phyloP scores from a whole-genome alignment of 768 basidiomycete genomes.

The Kwoniella pini region DNA sequence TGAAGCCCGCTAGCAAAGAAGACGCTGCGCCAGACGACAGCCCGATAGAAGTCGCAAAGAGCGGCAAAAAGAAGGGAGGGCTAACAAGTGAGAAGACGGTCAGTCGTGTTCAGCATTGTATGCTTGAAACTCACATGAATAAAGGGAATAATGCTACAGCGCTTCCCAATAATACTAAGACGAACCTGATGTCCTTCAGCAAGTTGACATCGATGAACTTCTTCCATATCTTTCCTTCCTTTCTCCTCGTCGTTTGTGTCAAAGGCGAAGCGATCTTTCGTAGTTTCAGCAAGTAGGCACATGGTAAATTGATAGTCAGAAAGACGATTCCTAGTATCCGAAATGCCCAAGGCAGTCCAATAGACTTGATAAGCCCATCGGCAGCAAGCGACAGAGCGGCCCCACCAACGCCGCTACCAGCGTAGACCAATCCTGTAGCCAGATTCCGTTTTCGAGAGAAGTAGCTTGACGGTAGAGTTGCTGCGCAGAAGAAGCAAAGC shows the following conservation, averaged over 20 bases:
- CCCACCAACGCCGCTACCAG: constrained; percentile 39
- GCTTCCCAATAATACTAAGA: constrained; percentile 21
- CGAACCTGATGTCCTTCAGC: constrained; percentile 31
- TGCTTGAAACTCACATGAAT: constrained; percentile 21
- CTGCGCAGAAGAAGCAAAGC: constrained; percentile 18
- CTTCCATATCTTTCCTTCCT: neutral
- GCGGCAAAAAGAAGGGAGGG: constrained; percentile 48
- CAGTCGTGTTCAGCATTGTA: neutral
- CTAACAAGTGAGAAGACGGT: too few relatives aligned
- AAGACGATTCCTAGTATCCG: constrained; percentile 32
- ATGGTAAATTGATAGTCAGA: constrained; percentile 17
- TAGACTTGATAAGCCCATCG: constrained; percentile 18
- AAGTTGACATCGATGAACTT: constrained; percentile 14
- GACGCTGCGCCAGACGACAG: constrained; percentile 27
- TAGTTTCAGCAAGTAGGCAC: constrained; percentile 27
- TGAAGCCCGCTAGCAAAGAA: constrained; percentile 38
- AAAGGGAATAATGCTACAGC: constrained; percentile 38
- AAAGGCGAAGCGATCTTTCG: neutral
- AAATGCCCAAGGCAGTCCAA: constrained; percentile 39
- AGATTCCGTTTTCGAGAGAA: constrained; percentile 29
- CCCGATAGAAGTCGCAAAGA: constrained; percentile 36
- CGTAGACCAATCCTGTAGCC: constrained; percentile 43
- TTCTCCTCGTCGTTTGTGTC: neutral
- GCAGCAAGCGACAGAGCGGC: constrained; percentile 28
- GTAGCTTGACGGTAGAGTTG: constrained; percentile 30